phyloP scores from a whole-genome alignment of 768 basidiomycete genomes.

The Termitomyces sp. region DNA sequence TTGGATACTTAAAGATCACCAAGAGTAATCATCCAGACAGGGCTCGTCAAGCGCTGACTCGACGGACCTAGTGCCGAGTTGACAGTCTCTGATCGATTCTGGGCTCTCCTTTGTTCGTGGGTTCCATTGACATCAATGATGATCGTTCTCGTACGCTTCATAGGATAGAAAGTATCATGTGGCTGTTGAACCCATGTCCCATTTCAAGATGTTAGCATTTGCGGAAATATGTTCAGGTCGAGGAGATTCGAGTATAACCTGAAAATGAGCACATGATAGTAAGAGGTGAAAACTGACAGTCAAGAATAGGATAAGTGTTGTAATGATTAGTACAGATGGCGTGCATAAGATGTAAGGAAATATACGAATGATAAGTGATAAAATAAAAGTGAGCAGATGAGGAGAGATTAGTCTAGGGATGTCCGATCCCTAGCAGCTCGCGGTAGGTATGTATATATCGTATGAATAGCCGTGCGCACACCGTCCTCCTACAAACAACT shows the following conservation, averaged over 20 bases:
- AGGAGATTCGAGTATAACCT: not conserved
- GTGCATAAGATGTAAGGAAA: not conserved
- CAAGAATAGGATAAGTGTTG: not conserved
- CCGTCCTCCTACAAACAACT: slow-evolving; percentile 43
- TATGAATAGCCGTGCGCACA: slow-evolving; percentile 48
- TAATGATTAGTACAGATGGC: not conserved
- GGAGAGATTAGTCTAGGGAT: slow-evolving; percentile 7
- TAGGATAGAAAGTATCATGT: not conserved
- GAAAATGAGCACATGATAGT: not conserved
- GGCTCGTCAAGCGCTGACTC: not conserved
- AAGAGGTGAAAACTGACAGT: not conserved
- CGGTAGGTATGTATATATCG: slow-evolving; percentile 48
- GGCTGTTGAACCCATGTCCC: not conserved
- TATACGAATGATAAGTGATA: not conserved
- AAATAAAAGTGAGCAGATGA: not conserved
- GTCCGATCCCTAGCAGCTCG: slow-evolving; percentile 24
- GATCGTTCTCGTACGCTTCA: not conserved
- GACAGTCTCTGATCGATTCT: not conserved
- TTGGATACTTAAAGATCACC: not conserved
- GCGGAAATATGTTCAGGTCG: no score
- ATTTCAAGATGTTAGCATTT: not conserved
- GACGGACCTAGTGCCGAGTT: no score
- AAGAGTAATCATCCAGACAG: not conserved
- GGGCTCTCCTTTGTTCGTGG: not conserved
- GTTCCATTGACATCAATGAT: not conserved